Evolutionary conservation across 805 yeast genomes (phyloP).

Genomic region (Tetrapisispora iriomotensis): DNA sequence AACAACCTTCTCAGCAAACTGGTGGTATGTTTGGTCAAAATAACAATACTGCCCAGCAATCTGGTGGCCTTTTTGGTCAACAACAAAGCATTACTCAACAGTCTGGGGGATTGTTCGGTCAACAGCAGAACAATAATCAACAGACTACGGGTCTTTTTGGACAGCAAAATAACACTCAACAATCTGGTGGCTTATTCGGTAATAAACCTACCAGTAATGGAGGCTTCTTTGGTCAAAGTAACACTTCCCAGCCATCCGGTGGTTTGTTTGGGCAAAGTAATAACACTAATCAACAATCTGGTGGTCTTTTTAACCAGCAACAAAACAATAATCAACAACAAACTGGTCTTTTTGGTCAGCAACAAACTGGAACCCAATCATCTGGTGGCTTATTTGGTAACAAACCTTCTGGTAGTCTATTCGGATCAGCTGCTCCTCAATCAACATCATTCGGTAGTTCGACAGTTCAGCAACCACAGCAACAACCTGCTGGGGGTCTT

Average conservation of each 20-base stretch:
- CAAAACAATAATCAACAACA: constrained; percentile 14
- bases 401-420: constrained; percentile 8
- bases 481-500: constrained; percentile 1
- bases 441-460: constrained; percentile 8
- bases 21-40: constrained; percentile 7
- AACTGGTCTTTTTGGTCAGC: constrained; percentile 29
- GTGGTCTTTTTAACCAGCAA: constrained; percentile 31
- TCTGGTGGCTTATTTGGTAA: constrained; percentile 29
- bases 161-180: constrained; percentile 6
- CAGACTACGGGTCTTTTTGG: constrained; percentile 29
- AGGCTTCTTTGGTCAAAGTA: constrained; percentile 18
- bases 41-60: constrained; percentile 11
- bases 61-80: constrained; percentile 29
- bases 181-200: constrained; percentile 35
- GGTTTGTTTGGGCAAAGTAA: constrained; percentile 33
- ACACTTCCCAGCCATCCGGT: constrained; percentile 12
- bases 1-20: constrained; percentile 8
- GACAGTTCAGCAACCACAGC: constrained; percentile 7
- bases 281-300: constrained; percentile 20
- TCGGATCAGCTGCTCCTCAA: neutral
- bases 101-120: constrained; percentile 31
- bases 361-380: constrained; percentile 14
- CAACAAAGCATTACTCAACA: constrained; percentile 22
- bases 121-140: constrained; percentile 13
- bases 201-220: constrained; percentile 20